Percentiles rank a stretch among this genome's conserved stretches.
These are phyloP conservation scores for Osmanthus fragrans DNA, from an alignment of 257 asterid genomes.

Conservation along the genomic window DNA sequence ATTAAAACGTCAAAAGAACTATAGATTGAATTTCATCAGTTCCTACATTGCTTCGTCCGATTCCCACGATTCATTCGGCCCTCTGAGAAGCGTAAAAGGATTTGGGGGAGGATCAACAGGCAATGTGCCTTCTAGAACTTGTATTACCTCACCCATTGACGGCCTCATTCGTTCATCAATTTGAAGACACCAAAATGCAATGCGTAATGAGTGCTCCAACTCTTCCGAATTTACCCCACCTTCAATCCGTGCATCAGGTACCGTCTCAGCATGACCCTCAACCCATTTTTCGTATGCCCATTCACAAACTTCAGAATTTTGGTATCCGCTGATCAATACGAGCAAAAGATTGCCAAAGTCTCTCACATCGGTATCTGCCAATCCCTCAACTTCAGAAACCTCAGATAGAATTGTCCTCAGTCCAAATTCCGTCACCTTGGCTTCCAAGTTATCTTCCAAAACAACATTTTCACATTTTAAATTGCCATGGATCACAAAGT, in stretches of 20 bases:
- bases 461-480: slow-evolving; percentile 45
- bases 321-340: slow-evolving; percentile 33
- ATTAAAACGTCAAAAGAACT: background rate
- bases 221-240: slow-evolving; percentile 28
- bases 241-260: slow-evolving; percentile 31
- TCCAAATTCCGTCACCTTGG: slow-evolving; percentile 44
- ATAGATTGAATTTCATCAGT: background rate
- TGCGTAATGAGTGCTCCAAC: slow-evolving; percentile 37
- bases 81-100: slow-evolving; percentile 20
- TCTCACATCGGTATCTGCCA: slow-evolving; percentile 37
- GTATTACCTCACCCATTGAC: slow-evolving; percentile 43
- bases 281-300: slow-evolving; percentile 35
- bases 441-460: slow-evolving; percentile 40
- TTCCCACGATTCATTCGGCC: slow-evolving; percentile 12
- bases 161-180: slow-evolving; percentile 42
- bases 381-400: slow-evolving; percentile 7
- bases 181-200: slow-evolving; percentile 47
- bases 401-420: slow-evolving; percentile 25
- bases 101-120: slow-evolving; percentile 38
- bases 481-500: slow-evolving; percentile 43
- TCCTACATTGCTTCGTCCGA: slow-evolving; percentile 7
- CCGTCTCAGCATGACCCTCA: slow-evolving; percentile 16
- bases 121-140: slow-evolving; percentile 40
- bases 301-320: slow-evolving; percentile 28
- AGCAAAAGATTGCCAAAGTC: slow-evolving; percentile 40